These are phyloP conservation scores for Aureobasidium uvarum DNA, from an alignment of 2,329 filamentous ascomycete species.

Conservation along the genomic window DNA sequence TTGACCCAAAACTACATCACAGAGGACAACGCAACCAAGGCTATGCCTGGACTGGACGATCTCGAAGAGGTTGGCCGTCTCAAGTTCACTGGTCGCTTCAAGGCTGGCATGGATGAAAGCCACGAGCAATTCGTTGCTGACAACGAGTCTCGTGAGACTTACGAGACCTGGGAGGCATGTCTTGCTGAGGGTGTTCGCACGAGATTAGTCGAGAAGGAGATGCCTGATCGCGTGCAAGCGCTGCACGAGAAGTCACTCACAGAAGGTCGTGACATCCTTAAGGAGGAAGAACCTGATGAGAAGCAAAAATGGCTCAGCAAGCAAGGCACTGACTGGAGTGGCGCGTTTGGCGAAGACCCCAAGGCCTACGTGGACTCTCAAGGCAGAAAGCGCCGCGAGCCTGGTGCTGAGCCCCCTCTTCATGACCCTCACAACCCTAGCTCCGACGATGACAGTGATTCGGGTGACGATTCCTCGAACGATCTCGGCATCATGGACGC, in stretches of 20 bases:
- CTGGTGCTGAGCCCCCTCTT: conserved; percentile 52
- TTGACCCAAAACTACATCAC: conserved; percentile 93
- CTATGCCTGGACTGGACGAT: conserved; percentile 68
- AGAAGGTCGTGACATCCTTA: conserved; percentile 76
- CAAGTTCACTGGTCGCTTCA: conserved; percentile 77
- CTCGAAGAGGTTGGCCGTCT: conserved; percentile 78
- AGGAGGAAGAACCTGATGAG: conserved; percentile 67
- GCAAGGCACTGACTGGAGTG: conserved; percentile 81
- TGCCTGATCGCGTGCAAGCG: conserved; percentile 69
- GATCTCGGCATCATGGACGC: conserved; percentile 63
- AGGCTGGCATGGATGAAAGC: conserved; percentile 82
- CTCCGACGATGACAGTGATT: conserved; percentile 44
- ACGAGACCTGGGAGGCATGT: conserved; percentile 92
- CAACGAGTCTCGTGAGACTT: conserved; percentile 88
- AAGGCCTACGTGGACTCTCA: conserved; percentile 55
- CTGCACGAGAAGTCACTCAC: conserved; percentile 80
- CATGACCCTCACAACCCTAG: conserved; percentile 52
- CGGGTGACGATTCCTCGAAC: conserved; percentile 42
- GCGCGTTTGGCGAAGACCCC: conserved; percentile 79
- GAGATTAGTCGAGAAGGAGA: conserved; percentile 67
- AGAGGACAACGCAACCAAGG: conserved; percentile 64
- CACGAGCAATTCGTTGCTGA: conserved; percentile 81
- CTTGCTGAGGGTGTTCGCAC: conserved; percentile 79
- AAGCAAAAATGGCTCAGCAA: conserved; percentile 75
- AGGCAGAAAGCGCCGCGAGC: conserved; percentile 56